Conservation (phyloP, 2,329 filamentous ascomycete species). For the Exophiala viscosa region DNA sequence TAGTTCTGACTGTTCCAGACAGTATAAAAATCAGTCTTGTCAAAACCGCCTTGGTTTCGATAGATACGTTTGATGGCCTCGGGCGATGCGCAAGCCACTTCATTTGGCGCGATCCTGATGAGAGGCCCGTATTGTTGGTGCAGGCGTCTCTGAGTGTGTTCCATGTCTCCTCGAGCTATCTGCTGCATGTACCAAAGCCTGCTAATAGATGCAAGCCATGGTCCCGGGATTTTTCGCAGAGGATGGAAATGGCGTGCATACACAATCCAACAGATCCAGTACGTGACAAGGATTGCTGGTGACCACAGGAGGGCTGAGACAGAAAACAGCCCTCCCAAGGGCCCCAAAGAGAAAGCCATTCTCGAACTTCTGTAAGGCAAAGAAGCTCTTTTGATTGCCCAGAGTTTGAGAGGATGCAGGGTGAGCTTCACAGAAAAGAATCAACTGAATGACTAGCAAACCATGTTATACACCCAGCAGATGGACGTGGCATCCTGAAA, state of each 20-base stretch:
- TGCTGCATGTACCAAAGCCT: constrained; percentile 30
- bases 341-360: background rate
- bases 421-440: too few relatives aligned
- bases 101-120: constrained; percentile 39
- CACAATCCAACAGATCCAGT: constrained; percentile 27
- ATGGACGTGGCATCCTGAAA: too few relatives aligned
- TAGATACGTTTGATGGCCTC: constrained; percentile 30
- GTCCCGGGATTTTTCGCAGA: constrained; percentile 32
- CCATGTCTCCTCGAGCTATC: constrained; percentile 26
- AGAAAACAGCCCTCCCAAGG: constrained; percentile 1
- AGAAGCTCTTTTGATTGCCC: too few relatives aligned
- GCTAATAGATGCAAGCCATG: constrained; percentile 30
- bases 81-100: constrained; percentile 30
- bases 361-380: background rate
- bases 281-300: constrained; percentile 12
- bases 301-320: background rate
- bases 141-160: constrained; percentile 27
- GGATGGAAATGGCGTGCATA: constrained; percentile 30
- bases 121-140: constrained; percentile 26
- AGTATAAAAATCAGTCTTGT: constrained; percentile 32
- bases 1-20: constrained; percentile 25
- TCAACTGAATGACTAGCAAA: too few relatives aligned
- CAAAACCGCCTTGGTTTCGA: constrained; percentile 19
- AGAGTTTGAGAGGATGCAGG: background rate
- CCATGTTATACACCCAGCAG: too few relatives aligned